Percentiles rank a stretch among this genome's conserved stretches.
Evolutionary conservation across 331 rosid genomes (phyloP).

Genomic region (Malus hybrid): DNA sequence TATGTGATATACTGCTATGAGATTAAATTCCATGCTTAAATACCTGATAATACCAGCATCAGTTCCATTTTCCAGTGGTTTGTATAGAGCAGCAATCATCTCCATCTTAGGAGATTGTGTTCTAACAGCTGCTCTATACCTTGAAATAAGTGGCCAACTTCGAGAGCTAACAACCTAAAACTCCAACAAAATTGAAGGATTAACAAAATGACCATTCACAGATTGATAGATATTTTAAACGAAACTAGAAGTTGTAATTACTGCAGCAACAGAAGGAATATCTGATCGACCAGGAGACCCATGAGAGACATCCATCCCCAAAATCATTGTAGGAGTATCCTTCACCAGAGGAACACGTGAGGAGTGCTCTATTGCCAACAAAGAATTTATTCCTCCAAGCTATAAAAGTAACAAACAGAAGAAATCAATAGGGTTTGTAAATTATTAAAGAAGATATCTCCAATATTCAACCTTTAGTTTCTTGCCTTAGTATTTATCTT

Average conservation of each 20-base stretch:
- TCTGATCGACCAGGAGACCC: conserved; percentile 66
- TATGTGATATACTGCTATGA: background rate
- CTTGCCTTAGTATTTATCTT: conserved; percentile 89
- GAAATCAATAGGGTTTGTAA: conserved; percentile 1
- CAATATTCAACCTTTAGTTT: background rate
- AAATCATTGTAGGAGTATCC: conserved; percentile 53
- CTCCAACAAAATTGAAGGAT: conserved; percentile 4
- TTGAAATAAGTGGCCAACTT: conserved; percentile 80
- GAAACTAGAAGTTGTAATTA: conserved; percentile 19
- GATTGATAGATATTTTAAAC: background rate
- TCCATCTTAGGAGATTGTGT: conserved; percentile 75
- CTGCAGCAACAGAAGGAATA: conserved; percentile 89
- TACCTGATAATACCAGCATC: conserved; percentile 97
- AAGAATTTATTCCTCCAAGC: conserved; percentile 92
- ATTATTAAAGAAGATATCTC: background rate
- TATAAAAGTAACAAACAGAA: conserved; percentile 15
- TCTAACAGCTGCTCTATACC: conserved; percentile 84
- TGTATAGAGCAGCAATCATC: conserved; percentile 78
- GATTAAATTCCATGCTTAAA: background rate
- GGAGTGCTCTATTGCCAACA: conserved; percentile 70
- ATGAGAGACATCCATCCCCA: conserved; percentile 97
- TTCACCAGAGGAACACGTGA: conserved; percentile 41
- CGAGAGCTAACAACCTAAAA: conserved; percentile 87
- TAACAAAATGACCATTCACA: conserved; percentile 15
- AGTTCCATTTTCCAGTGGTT: conserved; percentile 58